A percentile compares a stretch with the other conserved stretches of the same genome.
Evolutionary conservation across 805 yeast species (phyloP).

Genomic region (Kodamaea leandrae): DNA sequence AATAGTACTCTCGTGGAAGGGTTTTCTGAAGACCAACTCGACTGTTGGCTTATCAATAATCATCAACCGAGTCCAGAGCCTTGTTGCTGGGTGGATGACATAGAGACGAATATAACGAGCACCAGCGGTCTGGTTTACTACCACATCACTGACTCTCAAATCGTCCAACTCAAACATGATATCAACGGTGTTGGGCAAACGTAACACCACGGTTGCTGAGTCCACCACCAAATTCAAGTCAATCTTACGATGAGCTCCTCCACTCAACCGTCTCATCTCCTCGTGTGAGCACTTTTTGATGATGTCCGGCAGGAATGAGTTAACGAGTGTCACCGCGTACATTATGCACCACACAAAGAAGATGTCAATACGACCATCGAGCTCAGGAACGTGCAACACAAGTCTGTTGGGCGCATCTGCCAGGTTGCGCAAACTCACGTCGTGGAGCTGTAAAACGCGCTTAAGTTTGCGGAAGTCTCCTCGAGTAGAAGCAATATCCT

Average conservation of each 20-base stretch:
- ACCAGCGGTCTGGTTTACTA: conserved; percentile 24
- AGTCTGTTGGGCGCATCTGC: conserved; percentile 21
- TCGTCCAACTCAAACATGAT: conserved; percentile 45
- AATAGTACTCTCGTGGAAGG: conserved; percentile 12
- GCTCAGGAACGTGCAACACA: conserved; percentile 29
- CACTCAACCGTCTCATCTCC: conserved; percentile 22
- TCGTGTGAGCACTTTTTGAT: conserved; percentile 25
- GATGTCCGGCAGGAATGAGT: conserved; percentile 33
- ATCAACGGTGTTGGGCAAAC: conserved; percentile 48
- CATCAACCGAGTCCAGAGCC: conserved; percentile 38
- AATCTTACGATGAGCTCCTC: conserved; percentile 17
- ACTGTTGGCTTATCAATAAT: conserved; percentile 32
- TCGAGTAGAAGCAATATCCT: conserved; percentile 3
- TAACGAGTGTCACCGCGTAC: conserved; percentile 36
- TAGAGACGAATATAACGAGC: conserved; percentile 44
- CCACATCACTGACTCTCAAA: conserved; percentile 23
- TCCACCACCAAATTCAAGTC: conserved; percentile 30
- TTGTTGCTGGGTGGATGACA: conserved; percentile 49
- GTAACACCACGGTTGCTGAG: conserved; percentile 38
- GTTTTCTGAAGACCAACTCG: conserved; percentile 14
- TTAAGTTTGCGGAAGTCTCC: conserved; percentile 26
- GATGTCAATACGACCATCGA: conserved; percentile 38
- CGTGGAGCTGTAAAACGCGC: conserved; percentile 29
- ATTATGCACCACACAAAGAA: conserved; percentile 42
- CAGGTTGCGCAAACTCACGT: conserved; percentile 17